Evolutionary conservation across 75 land plant genomes (phyloP).

Genomic region (Cupressus sempervirens): DNA sequence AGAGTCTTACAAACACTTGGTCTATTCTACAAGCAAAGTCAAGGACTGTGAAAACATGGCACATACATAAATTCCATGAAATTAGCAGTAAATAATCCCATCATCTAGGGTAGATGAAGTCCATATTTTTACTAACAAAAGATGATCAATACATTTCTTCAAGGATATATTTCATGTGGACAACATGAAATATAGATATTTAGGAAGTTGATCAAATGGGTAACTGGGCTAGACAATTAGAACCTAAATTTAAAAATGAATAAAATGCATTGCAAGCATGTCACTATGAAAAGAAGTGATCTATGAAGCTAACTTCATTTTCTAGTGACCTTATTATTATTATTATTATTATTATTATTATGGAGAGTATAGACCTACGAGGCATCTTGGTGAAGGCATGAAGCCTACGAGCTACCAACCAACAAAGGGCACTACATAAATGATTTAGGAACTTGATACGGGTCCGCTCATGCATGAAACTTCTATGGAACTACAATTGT

Average conservation of each 20-base stretch:
- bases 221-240: too few relatives aligned
- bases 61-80: not conserved
- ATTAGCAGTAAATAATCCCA: not conserved
- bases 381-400: too few relatives aligned
- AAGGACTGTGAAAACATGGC: not conserved
- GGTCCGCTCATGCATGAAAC: too few relatives aligned
- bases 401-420: too few relatives aligned
- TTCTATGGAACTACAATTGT: too few relatives aligned
- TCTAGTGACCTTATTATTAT: not conserved
- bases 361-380: too few relatives aligned
- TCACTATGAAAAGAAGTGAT: not conserved
- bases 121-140: not conserved
- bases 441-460: too few relatives aligned
- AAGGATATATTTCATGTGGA: not conserved
- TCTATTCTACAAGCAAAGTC: not conserved
- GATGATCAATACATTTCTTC: not conserved
- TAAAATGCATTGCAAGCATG: not conserved
- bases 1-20: not conserved
- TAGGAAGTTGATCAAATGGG: not conserved
- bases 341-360: too few relatives aligned
- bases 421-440: too few relatives aligned
- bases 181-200: not conserved
- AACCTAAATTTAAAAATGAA: not conserved
- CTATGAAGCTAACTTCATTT: not conserved
- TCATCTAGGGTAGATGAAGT: not conserved